Percentiles rank a stretch among this genome's conserved stretches.
Evolutionary conservation across 331 rosid species (phyloP).

Genomic region (Phaseolus coccineus): DNA sequence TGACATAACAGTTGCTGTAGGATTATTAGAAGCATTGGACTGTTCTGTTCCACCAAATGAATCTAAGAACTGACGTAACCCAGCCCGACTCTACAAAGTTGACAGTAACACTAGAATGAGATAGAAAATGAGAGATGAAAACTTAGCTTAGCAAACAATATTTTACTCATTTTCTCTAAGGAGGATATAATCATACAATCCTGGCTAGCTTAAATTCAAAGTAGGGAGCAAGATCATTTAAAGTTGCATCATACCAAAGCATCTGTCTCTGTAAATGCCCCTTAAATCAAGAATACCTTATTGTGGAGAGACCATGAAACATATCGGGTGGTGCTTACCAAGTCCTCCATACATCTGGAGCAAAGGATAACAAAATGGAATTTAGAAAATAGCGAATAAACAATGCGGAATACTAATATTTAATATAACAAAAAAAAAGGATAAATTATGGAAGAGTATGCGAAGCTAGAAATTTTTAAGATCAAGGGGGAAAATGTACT

Average conservation of each 20-base stretch:
- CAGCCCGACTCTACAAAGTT: slow-evolving; percentile 83
- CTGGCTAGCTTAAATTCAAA: slow-evolving; percentile 35
- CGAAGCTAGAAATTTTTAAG: slow-evolving; percentile 14
- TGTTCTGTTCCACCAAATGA: slow-evolving; percentile 94
- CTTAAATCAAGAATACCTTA: slow-evolving; percentile 63
- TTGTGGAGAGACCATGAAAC: slow-evolving; percentile 99
- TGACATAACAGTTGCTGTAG: slow-evolving; percentile 54
- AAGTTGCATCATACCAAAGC: slow-evolving; percentile 37
- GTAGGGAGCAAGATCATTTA: slow-evolving; percentile 20
- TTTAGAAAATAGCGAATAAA: slow-evolving; percentile 18
- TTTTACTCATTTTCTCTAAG: slow-evolving; percentile 19
- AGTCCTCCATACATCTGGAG: slow-evolving; percentile 94
- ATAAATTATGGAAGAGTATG: slow-evolving; percentile 17
- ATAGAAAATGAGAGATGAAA: slow-evolving; percentile 38
- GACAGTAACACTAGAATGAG: slow-evolving; percentile 41
- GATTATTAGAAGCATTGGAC: slow-evolving; percentile 54
- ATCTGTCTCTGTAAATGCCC: slow-evolving; percentile 29
- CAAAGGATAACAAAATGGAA: slow-evolving; percentile 38
- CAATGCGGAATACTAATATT: slow-evolving; percentile 4
- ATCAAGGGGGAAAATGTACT: slow-evolving; percentile 9
- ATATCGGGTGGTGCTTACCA: slow-evolving; percentile 94
- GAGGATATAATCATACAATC: slow-evolving; percentile 23
- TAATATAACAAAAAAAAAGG: slow-evolving; percentile 7
- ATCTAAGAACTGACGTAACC: slow-evolving; percentile 93
- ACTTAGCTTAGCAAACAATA: slow-evolving; percentile 35